A percentile compares a stretch with the other conserved stretches of the same genome.
Conservation (phyloP, 352 stramenopile species). For the Pythium brachiatum region DNA sequence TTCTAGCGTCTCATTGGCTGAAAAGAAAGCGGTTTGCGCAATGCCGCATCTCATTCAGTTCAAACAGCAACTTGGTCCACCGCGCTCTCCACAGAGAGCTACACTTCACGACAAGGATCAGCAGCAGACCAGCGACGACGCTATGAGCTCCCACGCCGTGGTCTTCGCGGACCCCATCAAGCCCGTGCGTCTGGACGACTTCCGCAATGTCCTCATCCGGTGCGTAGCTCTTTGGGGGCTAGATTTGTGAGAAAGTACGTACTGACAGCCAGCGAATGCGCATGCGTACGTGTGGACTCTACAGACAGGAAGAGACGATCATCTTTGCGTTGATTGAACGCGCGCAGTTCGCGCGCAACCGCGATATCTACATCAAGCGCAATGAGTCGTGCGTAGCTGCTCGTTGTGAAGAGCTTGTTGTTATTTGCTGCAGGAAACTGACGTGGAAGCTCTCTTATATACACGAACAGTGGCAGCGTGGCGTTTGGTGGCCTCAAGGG, state of each 20-base stretch:
- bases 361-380: constrained; percentile 92
- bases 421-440: background rate
- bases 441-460: background rate
- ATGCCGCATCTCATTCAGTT: constrained; percentile 4
- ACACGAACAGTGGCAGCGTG: constrained; percentile 46
- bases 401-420: background rate
- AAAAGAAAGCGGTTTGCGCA: constrained; percentile 23
- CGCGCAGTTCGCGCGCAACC: constrained; percentile 95
- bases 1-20: background rate
- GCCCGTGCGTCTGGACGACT: constrained; percentile 83
- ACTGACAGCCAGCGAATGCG: background rate
- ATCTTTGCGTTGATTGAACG: constrained; percentile 99
- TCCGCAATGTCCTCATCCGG: constrained; percentile 87
- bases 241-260: background rate
- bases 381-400: constrained; percentile 52
- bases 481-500: constrained; percentile 77
- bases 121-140: background rate
- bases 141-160: constrained; percentile 57
- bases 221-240: constrained; percentile 11
- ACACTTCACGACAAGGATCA: background rate
- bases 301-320: constrained; percentile 96
- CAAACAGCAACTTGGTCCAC: background rate
- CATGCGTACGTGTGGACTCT: background rate
- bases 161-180: constrained; percentile 66
- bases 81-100: background rate